phyloP scores from a whole-genome alignment of 139 green algal species.

The Nannochloris sp. region DNA sequence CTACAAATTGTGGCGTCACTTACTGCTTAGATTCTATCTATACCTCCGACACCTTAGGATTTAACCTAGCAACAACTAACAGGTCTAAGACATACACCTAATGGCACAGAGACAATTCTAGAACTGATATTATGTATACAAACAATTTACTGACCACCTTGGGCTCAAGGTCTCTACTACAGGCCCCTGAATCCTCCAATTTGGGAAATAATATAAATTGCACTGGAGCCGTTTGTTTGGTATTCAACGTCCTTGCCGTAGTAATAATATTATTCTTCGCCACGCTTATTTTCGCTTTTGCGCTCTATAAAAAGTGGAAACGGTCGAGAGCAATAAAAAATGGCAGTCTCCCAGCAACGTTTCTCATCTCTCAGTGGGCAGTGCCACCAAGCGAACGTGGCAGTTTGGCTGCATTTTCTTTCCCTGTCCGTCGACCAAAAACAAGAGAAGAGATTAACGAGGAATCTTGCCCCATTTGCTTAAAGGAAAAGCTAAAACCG shows the following conservation, averaged over 20 bases:
- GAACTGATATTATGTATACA: too few species aligned
- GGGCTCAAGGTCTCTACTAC: too few species aligned
- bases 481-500: neutral
- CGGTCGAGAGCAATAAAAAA: neutral
- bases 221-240: neutral
- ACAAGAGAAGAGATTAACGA: neutral
- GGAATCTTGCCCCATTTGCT: conserved; percentile 1
- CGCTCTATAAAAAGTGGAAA: neutral
- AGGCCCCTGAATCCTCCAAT: too few species aligned
- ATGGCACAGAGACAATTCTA: too few species aligned
- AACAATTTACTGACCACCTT: too few species aligned
- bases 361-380: neutral
- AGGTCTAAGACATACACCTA: too few species aligned
- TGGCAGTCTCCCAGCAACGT: neutral
- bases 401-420: neutral
- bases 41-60: too few species aligned
- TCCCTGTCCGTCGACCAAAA: neutral
- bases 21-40: too few species aligned
- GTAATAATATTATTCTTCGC: neutral
- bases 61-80: too few species aligned
- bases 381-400: neutral
- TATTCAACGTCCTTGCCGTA: neutral
- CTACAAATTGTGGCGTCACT: too few species aligned
- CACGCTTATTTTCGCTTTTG: neutral
- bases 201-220: too few species aligned